phyloP scores from a whole-genome alignment of 148 eudicot species.

The Linanthus parryae region DNA sequence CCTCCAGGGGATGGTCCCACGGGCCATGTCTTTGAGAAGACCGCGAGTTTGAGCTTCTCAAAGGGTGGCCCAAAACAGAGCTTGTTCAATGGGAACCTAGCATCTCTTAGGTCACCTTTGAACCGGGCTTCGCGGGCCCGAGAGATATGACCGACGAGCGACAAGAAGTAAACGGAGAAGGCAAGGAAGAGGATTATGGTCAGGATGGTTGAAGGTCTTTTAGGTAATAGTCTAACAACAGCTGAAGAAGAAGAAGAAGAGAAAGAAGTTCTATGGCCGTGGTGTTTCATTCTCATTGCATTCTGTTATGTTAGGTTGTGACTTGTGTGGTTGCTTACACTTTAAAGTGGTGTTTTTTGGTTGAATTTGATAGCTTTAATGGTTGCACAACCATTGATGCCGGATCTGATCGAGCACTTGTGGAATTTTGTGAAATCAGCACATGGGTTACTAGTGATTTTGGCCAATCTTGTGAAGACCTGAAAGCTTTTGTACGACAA shows the following conservation, averaged over 20 bases:
- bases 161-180: conserved; percentile 13
- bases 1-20: conserved; percentile 23
- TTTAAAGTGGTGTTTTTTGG: neutral
- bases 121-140: neutral
- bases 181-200: conserved; percentile 14
- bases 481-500: no score
- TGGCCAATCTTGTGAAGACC: conserved; percentile 14
- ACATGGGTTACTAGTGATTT: conserved; percentile 10
- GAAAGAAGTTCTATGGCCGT: conserved; percentile 4
- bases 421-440: conserved; percentile 6
- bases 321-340: neutral
- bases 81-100: conserved; percentile 20
- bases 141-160: neutral
- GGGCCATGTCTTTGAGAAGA: conserved; percentile 34
- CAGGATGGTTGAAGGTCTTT: conserved; percentile 14
- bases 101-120: conserved; percentile 14
- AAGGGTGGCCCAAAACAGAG: conserved; percentile 15
- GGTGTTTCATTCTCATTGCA: conserved; percentile 13
- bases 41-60: conserved; percentile 24
- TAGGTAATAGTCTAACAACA: conserved; percentile 5
- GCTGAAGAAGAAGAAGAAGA: neutral
- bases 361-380: neutral
- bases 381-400: conserved; percentile 11
- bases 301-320: neutral
- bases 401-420: conserved; percentile 22